These are phyloP conservation scores for Beauveria rudraprayagi DNA, from an alignment of 2,329 filamentous ascomycete genomes.

Conservation along the genomic window DNA sequence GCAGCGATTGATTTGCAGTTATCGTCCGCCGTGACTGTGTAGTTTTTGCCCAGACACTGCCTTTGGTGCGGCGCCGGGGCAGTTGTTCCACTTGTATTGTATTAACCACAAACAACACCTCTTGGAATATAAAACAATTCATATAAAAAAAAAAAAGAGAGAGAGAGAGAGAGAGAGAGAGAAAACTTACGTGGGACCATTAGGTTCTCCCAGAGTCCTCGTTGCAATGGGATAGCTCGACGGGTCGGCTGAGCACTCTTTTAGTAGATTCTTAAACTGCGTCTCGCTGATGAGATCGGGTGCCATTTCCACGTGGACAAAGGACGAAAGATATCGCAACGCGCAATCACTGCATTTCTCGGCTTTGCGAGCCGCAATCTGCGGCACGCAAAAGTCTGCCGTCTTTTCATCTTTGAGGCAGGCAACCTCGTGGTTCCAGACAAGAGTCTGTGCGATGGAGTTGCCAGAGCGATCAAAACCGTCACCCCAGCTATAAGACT, in stretches of 20 bases:
- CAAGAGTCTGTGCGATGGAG: not conserved
- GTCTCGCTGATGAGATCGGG: not conserved
- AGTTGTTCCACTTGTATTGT: not conserved
- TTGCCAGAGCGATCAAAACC: not conserved
- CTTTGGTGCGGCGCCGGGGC: not conserved
- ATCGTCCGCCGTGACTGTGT: not conserved
- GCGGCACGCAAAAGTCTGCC: not conserved
- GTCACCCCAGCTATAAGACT: not conserved
- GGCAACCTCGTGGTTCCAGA: not conserved
- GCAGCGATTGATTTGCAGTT: not conserved
- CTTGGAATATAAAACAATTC: no score
- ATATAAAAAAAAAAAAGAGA: not conserved
- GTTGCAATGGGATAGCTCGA: not conserved
- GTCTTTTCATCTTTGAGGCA: not conserved
- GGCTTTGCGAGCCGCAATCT: not conserved
- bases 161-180: no score
- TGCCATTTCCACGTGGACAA: not conserved
- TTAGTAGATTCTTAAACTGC: not conserved
- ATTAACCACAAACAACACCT: no score
- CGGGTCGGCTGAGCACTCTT: not conserved
- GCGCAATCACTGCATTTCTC: not conserved
- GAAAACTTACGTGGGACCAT: not conserved
- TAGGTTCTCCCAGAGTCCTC: not conserved
- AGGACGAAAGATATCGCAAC: not conserved
- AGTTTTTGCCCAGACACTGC: not conserved